Evolutionary conservation across 2,329 filamentous ascomycete genomes (phyloP).

Genomic region (Xylaria sp.): DNA sequence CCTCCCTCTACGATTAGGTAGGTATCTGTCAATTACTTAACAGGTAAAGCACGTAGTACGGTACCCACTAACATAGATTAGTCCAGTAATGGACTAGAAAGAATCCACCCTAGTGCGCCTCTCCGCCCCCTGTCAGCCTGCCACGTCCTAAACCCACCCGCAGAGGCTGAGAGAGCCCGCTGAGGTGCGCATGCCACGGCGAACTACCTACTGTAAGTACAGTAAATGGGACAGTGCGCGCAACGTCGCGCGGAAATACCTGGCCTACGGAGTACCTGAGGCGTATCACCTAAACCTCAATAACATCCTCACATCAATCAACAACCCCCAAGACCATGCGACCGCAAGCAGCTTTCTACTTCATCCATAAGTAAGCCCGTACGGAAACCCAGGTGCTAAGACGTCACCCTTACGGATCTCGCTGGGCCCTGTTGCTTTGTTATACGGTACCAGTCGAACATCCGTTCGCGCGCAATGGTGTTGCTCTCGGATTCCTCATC

Average conservation of each 20-base stretch:
- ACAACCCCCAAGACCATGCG: neutral
- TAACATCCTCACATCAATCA: neutral
- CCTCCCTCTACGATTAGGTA: too few species aligned
- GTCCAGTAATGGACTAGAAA: conserved; percentile 9
- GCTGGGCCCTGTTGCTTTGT: neutral
- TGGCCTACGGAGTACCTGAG: too few species aligned
- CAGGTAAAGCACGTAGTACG: too few species aligned
- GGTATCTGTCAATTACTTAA: too few species aligned
- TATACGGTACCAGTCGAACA: neutral
- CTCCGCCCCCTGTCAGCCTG: conserved; percentile 20
- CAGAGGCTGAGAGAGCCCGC: conserved; percentile 14
- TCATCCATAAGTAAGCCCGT: conserved; percentile 2
- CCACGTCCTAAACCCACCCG: conserved; percentile 19
- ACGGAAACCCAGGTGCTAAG: conserved; percentile 3
- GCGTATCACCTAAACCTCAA: too few species aligned
- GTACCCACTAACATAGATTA: too few species aligned
- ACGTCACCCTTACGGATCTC: conserved; percentile 8
- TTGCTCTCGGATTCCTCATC: conserved; percentile 42
- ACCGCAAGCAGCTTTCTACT: neutral
- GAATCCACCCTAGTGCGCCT: conserved; percentile 8
- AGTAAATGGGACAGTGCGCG: conserved; percentile 10
- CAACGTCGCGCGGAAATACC: conserved; percentile 13
- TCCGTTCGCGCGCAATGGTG: conserved; percentile 32
- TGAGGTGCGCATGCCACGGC: neutral
- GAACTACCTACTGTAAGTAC: too few species aligned